Base-by-base conservation (phyloP, 2,329 filamentous ascomycete genomes). In the Epichloe aotearoae region DNA sequence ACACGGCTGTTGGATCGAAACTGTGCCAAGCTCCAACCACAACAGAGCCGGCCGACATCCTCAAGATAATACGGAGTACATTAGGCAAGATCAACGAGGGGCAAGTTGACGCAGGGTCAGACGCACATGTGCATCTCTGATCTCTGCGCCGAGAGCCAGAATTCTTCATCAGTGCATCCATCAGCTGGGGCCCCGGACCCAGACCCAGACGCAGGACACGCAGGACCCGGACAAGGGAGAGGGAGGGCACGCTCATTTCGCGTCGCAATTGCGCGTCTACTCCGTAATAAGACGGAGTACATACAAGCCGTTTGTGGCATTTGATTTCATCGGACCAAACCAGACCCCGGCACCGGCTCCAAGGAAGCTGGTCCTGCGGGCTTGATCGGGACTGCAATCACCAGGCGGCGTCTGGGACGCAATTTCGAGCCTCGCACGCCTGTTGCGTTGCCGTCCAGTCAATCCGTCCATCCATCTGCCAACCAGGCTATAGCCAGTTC, bases 401-500 rank as follows among this genome's bases (percentile, higher is more conserved):
- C 12, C 34, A 47, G 37, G 20, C 17, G 17, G 41, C 30, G 50
- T 37, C 30, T 26, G 12, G 33, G 34, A 40, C 44, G 48, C 51
- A 52, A 52, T 52, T 52, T 19, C 30, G 14, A 43, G 40, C 23
- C 36, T 47, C 50, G 17, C 23, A 33, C 30, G 26, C 19, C 44
- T 15, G 33, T 26, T 26, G 26, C 15, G 33, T 26, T 26, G 26
- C 15, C 23, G 33, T 20, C 23, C 41, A 38, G 23, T 23, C 41
- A 20, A 20, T 39, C 10, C 19, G 11, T 37, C 38, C 49, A 38
- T 48, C 37, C 46, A 49, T 43, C 48, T 19, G 48, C 48, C 43
- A 47, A 47, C 49, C 47, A 45, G 47, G 26, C 43, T 46, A 37
- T 36, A 42, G n/a, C 38, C 37, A 46, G 42, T 49, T 46, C 37